Evolutionary conservation across 768 basidiomycete species (phyloP).

Genomic region (Russula vinacea): DNA sequence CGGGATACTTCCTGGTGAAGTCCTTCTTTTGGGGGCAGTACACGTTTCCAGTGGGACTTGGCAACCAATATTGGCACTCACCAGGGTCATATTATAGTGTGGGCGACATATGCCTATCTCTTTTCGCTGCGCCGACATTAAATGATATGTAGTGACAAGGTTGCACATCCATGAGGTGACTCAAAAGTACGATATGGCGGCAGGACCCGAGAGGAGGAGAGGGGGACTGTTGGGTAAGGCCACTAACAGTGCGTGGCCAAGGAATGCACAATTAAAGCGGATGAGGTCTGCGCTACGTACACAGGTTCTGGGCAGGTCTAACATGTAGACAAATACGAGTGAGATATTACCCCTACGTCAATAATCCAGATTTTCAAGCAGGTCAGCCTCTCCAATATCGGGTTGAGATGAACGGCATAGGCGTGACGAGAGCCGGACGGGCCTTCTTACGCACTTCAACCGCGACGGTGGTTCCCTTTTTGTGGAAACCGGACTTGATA

Average conservation of each 20-base stretch:
- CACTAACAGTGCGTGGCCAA: neutral
- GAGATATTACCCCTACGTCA: neutral
- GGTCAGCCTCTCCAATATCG: constrained; percentile 69
- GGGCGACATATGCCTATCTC: neutral
- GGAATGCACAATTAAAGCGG: neutral
- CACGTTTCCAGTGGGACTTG: constrained; percentile 5
- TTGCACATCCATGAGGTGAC: neutral
- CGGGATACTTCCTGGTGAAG: neutral
- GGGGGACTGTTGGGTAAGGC: neutral
- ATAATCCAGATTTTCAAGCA: neutral
- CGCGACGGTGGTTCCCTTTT: constrained; percentile 81
- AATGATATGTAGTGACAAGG: neutral
- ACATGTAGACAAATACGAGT: neutral
- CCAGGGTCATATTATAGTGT: neutral
- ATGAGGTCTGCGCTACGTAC: neutral
- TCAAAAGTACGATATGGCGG: neutral
- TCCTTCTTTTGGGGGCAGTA: constrained; percentile 2
- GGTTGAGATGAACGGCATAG: constrained; percentile 86
- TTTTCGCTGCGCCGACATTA: neutral
- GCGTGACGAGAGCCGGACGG: constrained; percentile 66
- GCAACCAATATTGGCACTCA: constrained; percentile 9
- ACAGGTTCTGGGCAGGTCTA: neutral
- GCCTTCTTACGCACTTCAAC: constrained; percentile 83
- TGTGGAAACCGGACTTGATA: constrained; percentile 75
- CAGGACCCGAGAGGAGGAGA: neutral